Conservation (phyloP, 2,329 filamentous ascomycete genomes). For the Myriosclerotinia duriaeana region DNA sequence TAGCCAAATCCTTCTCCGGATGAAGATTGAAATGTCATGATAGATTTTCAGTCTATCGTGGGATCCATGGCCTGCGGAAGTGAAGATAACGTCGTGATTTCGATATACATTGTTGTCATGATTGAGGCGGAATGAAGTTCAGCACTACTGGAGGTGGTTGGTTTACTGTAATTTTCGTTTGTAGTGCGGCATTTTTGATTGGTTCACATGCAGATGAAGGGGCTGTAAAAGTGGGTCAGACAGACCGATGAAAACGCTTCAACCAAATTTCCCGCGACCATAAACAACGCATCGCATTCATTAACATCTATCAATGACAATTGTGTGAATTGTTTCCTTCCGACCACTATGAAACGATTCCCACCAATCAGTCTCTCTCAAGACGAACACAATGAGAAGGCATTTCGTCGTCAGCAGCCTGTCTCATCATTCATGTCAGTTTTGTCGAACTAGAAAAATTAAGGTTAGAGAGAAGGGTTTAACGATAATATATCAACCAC, state of each 20-base stretch:
- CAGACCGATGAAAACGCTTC: background rate
- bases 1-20: background rate
- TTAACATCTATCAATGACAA: rapidly evolving
- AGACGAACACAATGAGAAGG: constrained; percentile 5
- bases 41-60: background rate
- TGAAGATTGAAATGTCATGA: background rate
- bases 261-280: too few relatives aligned
- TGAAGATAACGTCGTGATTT: too few relatives aligned
- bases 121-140: too few relatives aligned
- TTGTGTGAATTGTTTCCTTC: too few relatives aligned
- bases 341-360: constrained; percentile 12
- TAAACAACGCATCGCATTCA: background rate
- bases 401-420: constrained; percentile 32
- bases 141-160: too few relatives aligned
- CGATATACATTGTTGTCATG: background rate
- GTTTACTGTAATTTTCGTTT: too few relatives aligned
- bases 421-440: constrained; percentile 36
- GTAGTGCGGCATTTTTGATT: background rate
- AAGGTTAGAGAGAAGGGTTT: constrained; percentile 5
- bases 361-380: background rate
- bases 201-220: background rate
- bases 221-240: background rate
- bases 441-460: constrained; percentile 34
- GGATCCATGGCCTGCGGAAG: background rate
- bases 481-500: background rate